Evolutionary conservation across 805 yeast genomes (phyloP), one percentile per base, ranked within the genome.

Genomic region (Torulaspora delbrueckii): DNA sequence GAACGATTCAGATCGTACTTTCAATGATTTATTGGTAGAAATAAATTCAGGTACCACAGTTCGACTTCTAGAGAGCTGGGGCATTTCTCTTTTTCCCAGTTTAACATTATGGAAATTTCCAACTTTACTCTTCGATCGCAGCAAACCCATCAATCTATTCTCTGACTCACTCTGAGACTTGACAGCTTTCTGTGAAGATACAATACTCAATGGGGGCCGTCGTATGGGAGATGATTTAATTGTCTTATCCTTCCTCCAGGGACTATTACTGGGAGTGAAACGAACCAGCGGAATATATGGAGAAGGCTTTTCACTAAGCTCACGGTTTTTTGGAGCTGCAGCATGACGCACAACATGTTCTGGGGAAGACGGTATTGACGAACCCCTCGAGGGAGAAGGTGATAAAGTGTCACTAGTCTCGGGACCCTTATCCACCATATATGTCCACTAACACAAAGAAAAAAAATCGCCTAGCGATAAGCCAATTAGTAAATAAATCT

Each of bases 21-120:
- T 40, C 13, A 40, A 37, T 6, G 43, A 39, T 10, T 45, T 37
- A 18, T 45, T 45, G 9, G 43, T 36, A 30, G 44, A 45, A 8
- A 45, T 40, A n/a, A 45, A 45, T 7, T 40, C 44, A 3, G 44
- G 30, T 23, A 23, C 33, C 4, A 41, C 24, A 18, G 22, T 30
- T 22, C 14, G 23, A 14, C 37, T 31, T n/a, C 41, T 28, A 2
- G 48, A 31, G 12, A 41, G 37, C 24, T 33, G 31, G 14, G 27
- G 33, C 44, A 45, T 14, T 7, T 39, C 47, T 13, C 10, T 14
- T 26, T 45, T 45, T 27, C 41, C 31, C 36, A 45, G 24, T 18
- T 37, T 45, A 10, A 40, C 33, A 24, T 45, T 45, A 10, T 45
- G 48, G 12, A 45, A 45, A 3, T 46, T 42, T n/a, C 52, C 52